A percentile compares a stretch with the other conserved stretches of the same genome.
phyloP scores from a whole-genome alignment of 176 grass and related monocot genomes.

The Elaeis guineensis region DNA sequence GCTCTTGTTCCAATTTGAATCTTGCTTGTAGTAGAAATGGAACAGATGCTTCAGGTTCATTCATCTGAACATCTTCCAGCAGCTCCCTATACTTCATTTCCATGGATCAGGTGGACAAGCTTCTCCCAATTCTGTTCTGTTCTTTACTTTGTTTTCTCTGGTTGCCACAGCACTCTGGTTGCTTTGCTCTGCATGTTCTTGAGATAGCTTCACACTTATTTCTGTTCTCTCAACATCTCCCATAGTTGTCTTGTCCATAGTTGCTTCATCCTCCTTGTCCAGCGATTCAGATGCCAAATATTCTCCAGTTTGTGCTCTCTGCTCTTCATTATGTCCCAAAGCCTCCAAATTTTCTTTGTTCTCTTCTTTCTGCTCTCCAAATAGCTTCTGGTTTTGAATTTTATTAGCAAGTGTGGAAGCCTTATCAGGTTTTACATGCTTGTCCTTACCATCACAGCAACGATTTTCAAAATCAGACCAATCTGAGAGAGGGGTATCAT shows the following conservation, averaged over 20 bases:
- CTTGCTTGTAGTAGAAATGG: conserved; percentile 27
- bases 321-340: not conserved
- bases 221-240: not conserved
- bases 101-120: not conserved
- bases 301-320: not conserved
- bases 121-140: not conserved
- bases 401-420: not conserved
- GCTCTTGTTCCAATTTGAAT: conserved; percentile 39
- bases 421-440: conserved; percentile 8
- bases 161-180: too few species aligned
- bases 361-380: conserved; percentile 4
- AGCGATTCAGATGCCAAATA: not conserved
- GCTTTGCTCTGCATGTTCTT: too few species aligned
- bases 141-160: not conserved
- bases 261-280: not conserved
- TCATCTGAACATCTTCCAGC: conserved; percentile 4
- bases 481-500: conserved; percentile 53
- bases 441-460: conserved; percentile 16
- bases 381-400: not conserved
- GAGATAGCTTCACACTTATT: conserved; percentile 7
- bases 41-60: conserved; percentile 5
- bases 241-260: not conserved
- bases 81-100: conserved; percentile 7
- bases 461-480: conserved; percentile 24
- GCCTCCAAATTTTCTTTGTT: conserved; percentile 1